Evolutionary conservation across 2,329 filamentous ascomycete species (phyloP).

Genomic region (Diaporthe sp.): DNA sequence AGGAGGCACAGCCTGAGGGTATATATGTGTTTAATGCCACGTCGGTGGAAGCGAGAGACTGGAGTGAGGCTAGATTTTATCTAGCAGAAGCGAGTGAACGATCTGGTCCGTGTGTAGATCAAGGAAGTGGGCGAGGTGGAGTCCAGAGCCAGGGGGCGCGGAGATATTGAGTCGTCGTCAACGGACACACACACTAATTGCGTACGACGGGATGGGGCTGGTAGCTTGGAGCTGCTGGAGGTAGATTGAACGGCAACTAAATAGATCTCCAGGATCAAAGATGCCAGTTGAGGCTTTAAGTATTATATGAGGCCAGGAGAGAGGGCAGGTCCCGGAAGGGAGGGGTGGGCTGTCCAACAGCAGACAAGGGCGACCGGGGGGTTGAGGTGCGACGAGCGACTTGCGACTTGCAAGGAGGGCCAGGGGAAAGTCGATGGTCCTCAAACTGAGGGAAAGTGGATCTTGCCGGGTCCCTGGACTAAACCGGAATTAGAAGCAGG

Average conservation of each 20-base stretch:
- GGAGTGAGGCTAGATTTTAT: constrained; percentile 31
- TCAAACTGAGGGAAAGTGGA: constrained; percentile 30
- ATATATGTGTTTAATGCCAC: constrained; percentile 24
- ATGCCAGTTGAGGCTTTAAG: constrained; percentile 31
- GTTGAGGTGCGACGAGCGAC: constrained; percentile 26
- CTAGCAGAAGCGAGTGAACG: constrained; percentile 33
- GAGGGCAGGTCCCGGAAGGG: constrained; percentile 8
- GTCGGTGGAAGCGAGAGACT: constrained; percentile 31
- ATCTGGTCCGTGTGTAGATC: constrained; percentile 36
- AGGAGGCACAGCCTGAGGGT: constrained; percentile 37
- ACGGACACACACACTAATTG: constrained; percentile 28
- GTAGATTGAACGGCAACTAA: constrained; percentile 22
- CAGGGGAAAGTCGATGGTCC: constrained; percentile 28
- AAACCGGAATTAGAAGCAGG: constrained; percentile 19
- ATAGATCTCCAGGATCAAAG: background rate
- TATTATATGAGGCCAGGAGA: constrained; percentile 33
- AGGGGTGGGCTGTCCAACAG: constrained; percentile 27
- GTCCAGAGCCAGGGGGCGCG: constrained; percentile 30
- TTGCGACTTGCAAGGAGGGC: constrained; percentile 29
- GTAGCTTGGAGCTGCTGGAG: constrained; percentile 24
- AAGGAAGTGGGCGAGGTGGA: constrained; percentile 28
- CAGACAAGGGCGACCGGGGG: constrained; percentile 26
- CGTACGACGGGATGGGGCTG: constrained; percentile 25
- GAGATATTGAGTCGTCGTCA: constrained; percentile 33
- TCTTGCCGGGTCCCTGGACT: constrained; percentile 6